Conservation (phyloP, 768 basidiomycete genomes). For the Podaxis carcinomalis region DNA sequence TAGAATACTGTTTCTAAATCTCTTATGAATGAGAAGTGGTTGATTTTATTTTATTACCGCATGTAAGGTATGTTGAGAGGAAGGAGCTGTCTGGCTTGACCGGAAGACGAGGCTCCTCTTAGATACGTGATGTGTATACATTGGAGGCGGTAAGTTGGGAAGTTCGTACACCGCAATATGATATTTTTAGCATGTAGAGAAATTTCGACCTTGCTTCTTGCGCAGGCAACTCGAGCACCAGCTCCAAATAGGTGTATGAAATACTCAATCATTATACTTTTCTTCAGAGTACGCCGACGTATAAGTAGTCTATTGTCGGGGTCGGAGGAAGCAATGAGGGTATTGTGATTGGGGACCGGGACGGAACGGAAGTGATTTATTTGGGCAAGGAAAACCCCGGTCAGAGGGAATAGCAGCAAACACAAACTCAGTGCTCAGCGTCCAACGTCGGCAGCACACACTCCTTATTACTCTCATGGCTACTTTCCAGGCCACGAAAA, state of each 20-base stretch:
- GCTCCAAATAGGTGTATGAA: no score
- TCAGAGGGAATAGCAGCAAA: slow-evolving; percentile 17
- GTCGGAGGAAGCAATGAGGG: neutral
- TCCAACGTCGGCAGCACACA: slow-evolving; percentile 18
- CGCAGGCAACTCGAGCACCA: no score
- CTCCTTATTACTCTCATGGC: slow-evolving; percentile 46
- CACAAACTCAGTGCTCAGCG: slow-evolving; percentile 17
- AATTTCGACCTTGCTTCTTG: neutral
- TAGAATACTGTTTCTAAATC: neutral
- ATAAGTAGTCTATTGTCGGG: neutral
- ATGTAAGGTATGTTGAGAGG: neutral
- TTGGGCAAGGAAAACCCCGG: slow-evolving; percentile 29
- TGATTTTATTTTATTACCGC: neutral
- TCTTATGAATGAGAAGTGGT: neutral
- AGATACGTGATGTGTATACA: no score
- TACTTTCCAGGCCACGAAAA: slow-evolving; percentile 71
- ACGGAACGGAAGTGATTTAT: slow-evolving; percentile 37
- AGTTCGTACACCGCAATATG: neutral
- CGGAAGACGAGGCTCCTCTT: no score
- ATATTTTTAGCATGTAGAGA: neutral
- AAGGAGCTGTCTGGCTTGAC: neutral
- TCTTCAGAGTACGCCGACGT: neutral
- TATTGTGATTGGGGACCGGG: slow-evolving; percentile 22
- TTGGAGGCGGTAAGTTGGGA: no score
- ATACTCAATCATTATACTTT: neutral